Conservation (phyloP, 129 eudicot genomes). For the Chrysanthemum lavandulifolium region DNA sequence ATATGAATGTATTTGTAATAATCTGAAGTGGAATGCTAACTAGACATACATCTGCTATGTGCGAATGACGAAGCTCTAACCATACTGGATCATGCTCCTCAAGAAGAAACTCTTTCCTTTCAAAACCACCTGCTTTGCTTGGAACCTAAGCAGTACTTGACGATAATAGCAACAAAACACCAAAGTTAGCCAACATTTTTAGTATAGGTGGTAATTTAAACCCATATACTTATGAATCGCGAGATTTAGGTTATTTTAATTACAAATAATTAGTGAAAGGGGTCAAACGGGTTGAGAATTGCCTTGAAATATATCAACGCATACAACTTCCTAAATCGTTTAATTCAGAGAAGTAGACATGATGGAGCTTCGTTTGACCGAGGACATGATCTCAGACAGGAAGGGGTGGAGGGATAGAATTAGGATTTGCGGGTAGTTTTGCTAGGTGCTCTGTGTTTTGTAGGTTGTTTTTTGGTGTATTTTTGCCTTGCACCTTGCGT, state of each 20-base stretch:
- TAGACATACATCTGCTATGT: conserved; percentile 88
- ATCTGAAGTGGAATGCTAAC: not conserved
- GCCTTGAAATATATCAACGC: not conserved
- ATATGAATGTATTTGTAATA: not conserved
- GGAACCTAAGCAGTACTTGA: conserved; percentile 61
- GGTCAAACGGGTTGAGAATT: not conserved
- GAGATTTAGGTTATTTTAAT: not conserved
- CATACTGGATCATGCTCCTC: conserved; percentile 95
- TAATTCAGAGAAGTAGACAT: not conserved
- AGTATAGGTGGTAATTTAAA: conserved; percentile 12
- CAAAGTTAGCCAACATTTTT: conserved; percentile 5
- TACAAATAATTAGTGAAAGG: not conserved
- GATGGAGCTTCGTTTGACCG: no score
- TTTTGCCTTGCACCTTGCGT: no score
- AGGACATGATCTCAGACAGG: no score
- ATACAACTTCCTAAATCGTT: not conserved
- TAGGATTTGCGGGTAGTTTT: no score
- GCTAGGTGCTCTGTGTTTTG: no score
- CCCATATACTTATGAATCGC: not conserved
- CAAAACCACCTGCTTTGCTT: conserved; percentile 70
- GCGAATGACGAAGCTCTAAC: conserved; percentile 96
- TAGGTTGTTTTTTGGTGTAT: no score
- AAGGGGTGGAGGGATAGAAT: no score
- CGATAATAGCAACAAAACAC: conserved; percentile 26
- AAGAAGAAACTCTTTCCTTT: conserved; percentile 80